Conservation (phyloP, 2,329 filamentous ascomycete species). For the Colletotrichum noveboracense region DNA sequence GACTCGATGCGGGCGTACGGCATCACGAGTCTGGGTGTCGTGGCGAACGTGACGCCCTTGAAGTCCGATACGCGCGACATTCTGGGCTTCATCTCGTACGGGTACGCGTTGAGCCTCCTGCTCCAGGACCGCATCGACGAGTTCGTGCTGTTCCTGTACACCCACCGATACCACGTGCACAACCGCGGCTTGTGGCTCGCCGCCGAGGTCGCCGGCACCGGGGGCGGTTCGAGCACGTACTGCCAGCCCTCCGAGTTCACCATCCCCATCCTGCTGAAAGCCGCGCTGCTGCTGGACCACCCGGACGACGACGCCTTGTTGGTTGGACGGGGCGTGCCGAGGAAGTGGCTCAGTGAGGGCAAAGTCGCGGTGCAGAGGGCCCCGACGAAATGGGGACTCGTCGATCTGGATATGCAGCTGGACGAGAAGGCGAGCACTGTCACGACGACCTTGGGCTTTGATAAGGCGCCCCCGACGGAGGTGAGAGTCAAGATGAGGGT, state of each 20-base stretch:
- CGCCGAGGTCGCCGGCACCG: background rate
- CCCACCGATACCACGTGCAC: background rate
- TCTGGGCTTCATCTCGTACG: background rate
- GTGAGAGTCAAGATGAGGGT: background rate
- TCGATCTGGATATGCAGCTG: background rate
- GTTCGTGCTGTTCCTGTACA: background rate
- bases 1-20: background rate
- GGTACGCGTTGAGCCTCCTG: background rate
- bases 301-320: background rate
- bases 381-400: background rate
- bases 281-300: background rate
- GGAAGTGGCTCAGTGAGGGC: background rate
- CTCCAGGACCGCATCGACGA: background rate
- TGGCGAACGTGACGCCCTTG: constrained; percentile 1
- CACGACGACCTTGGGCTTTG: background rate
- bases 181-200: background rate
- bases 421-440: background rate
- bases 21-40: background rate
- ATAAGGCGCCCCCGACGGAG: background rate
- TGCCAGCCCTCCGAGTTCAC: background rate
- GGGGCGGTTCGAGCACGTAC: constrained; percentile 6
- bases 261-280: background rate
- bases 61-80: background rate
- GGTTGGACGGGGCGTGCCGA: background rate
- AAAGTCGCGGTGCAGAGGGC: background rate